These are phyloP conservation scores for Gnomoniopsis sp. DNA, from an alignment of 2,329 filamentous ascomycete species.

Conservation along the genomic window DNA sequence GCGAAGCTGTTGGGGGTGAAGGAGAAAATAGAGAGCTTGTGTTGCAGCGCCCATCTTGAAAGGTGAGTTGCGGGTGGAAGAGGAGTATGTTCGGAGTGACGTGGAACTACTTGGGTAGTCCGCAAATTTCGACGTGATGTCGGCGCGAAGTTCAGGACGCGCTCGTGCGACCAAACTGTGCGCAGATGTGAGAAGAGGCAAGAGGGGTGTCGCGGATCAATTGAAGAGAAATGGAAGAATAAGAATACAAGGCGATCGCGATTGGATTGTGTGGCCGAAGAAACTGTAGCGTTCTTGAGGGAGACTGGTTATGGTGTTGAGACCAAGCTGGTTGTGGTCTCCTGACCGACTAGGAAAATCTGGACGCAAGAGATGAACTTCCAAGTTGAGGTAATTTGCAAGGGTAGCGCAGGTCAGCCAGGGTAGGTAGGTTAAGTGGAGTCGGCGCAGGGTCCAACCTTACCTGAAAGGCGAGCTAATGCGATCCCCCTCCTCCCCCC, in stretches of 20 bases:
- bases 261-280: not conserved
- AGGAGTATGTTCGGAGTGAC: not conserved
- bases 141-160: not conserved
- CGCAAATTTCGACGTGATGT: not conserved
- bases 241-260: not conserved
- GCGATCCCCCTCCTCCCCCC: no score
- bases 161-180: not conserved
- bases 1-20: slow-evolving; percentile 76
- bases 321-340: not conserved
- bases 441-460: no score
- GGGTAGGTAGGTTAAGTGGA: no score
- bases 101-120: not conserved
- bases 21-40: slow-evolving; percentile 64
- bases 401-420: no score
- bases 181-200: not conserved
- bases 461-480: no score
- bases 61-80: slow-evolving; percentile 4
- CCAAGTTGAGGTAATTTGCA: not conserved
- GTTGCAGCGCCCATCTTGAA: slow-evolving; percentile 50
- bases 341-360: not conserved
- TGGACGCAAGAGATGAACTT: not conserved
- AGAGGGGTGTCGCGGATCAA: not conserved
- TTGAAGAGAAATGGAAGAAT: not conserved
- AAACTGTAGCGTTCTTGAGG: not conserved
- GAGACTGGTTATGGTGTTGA: not conserved